These are phyloP conservation scores for Plantago rigida DNA, from an alignment of 305 asterid genomes.

Conservation along the genomic window DNA sequence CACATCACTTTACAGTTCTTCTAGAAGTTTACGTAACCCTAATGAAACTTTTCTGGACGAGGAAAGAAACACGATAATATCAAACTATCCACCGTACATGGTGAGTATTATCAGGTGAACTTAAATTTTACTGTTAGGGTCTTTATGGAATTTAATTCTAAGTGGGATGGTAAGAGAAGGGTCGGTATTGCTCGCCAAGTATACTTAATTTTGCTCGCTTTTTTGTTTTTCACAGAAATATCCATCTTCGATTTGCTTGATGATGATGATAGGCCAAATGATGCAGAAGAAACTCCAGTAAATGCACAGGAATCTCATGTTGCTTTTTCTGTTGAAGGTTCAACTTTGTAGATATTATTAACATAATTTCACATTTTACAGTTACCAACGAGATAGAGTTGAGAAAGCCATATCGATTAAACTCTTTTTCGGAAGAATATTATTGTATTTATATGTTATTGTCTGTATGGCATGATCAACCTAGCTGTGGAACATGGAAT, in stretches of 20 bases:
- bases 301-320: slow-evolving; percentile 67
- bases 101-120: slow-evolving; percentile 35
- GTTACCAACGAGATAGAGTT: no score
- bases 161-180: background rate
- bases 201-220: background rate
- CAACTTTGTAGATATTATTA: slow-evolving; percentile 13
- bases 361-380: no score
- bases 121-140: slow-evolving; percentile 13
- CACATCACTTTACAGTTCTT: slow-evolving; percentile 39
- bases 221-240: slow-evolving; percentile 42
- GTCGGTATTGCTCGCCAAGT: background rate
- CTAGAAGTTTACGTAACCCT: slow-evolving; percentile 27
- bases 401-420: background rate
- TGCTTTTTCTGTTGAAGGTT: slow-evolving; percentile 87
- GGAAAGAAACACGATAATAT: slow-evolving; percentile 31
- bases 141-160: slow-evolving; percentile 17
- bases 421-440: background rate
- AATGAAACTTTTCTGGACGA: slow-evolving; percentile 31
- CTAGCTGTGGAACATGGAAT: background rate
- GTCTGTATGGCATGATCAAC: slow-evolving; percentile 4
- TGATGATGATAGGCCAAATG: slow-evolving; percentile 47
- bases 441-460: background rate
- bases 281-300: slow-evolving; percentile 30
- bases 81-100: slow-evolving; percentile 27
- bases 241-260: slow-evolving; percentile 68